A percentile compares a stretch with the other conserved stretches of the same genome.
phyloP scores from a whole-genome alignment of 306 rosid species.

The Quercus mongolica region DNA sequence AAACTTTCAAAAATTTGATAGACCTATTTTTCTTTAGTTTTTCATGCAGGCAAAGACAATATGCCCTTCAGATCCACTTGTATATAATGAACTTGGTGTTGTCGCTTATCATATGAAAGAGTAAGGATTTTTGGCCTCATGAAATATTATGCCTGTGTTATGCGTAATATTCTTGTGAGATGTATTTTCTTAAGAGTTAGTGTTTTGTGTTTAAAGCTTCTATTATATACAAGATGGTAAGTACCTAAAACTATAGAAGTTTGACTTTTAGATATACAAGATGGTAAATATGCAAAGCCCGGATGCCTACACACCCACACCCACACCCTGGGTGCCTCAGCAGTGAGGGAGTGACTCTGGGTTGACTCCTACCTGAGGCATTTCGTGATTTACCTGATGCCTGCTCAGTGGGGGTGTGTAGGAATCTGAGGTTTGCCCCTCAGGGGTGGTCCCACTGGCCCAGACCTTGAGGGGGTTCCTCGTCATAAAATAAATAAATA shows the following conservation, averaged over 20 bases:
- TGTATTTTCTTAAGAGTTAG: not conserved
- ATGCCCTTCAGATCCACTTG: constrained; percentile 93
- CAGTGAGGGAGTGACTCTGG: no score
- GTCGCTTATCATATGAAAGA: constrained; percentile 96
- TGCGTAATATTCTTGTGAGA: not conserved
- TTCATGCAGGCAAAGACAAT: constrained; percentile 76
- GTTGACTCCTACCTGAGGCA: no score
- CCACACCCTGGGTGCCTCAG: no score
- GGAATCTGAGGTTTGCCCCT: no score
- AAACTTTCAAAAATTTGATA: constrained; percentile 18
- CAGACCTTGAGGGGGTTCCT: no score
- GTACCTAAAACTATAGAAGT: not conserved
- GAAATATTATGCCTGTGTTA: not conserved
- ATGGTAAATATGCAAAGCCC: no score
- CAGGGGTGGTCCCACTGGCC: no score
- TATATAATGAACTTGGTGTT: constrained; percentile 93
- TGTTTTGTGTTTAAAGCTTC: not conserved
- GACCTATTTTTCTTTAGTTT: constrained; percentile 48
- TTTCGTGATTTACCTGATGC: no score
- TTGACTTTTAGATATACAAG: not conserved
- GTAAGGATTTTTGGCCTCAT: constrained; percentile 42
- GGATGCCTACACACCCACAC: no score
- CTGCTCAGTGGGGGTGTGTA: no score
- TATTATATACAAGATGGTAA: not conserved
- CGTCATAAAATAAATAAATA: no score